Evolutionary conservation across 352 stramenopile species (phyloP), one percentile per base, ranked within the genome.

Genomic region (Nothophytophthora sp.): DNA sequence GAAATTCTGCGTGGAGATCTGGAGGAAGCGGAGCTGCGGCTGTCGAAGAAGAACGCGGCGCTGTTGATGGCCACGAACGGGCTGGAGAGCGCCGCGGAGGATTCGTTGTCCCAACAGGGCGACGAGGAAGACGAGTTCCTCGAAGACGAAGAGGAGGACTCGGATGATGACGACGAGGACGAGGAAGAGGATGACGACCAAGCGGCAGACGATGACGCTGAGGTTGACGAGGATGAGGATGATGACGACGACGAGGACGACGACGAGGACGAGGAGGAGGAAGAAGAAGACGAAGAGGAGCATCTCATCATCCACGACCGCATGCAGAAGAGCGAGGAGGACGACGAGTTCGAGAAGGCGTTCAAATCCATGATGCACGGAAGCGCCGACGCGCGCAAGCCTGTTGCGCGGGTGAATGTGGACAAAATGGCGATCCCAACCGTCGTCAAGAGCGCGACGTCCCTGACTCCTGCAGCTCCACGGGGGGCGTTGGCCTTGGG

Each of bases 351-450:
- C 47, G 85, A 95, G 52, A 91, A 91, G 56, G 85, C 84, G 11
- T 96, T 92, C 60, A 90, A 88, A 57, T 64, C 73, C 4, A 90
- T 96, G 76, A 92, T 96, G 76, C 79, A 90, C 30, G 70, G 71
- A 11, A 74, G 68, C 10, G 50, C 60, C 1, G 85, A 95, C 22
- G 56, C 76, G 10, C 64, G 82, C 5, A 95, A 93, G 63, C 63
- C 70, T 18, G 48, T 67, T 1, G 66, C 63, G 0, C 75, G 81
- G 11, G 80, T 93, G 24, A 94, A 89, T 38, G 84, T 88, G 27
- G 86, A 96, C 70, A 96, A 95, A 58, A 92, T 95, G 82, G 84
- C 77, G 10, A 92, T 93, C 33, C 86, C 89, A 29, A 89, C 84
- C 0, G 76, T 92, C 19, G 72, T 93, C 37, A 92, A 90, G 53